Evolutionary conservation across 352 stramenopile genomes (phyloP).

Genomic region (Thraustochytrium striatum): DNA sequence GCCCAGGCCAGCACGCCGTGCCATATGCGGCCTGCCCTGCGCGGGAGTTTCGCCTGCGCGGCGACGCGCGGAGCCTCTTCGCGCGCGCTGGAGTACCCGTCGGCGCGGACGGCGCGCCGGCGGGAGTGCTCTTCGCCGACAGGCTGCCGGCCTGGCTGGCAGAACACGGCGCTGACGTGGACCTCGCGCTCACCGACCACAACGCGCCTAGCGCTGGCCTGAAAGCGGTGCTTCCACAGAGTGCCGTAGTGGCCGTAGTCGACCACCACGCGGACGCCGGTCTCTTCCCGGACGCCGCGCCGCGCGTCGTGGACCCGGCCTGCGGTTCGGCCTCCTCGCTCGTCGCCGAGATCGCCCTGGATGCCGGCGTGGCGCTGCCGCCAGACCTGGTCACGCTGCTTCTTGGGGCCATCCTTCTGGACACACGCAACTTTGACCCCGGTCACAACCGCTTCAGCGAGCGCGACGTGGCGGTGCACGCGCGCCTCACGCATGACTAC

Average conservation of each 20-base stretch:
- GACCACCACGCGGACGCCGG: constrained; percentile 36
- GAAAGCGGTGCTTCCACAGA: neutral
- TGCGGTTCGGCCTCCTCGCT: constrained; percentile 32
- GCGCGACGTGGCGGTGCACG: constrained; percentile 1
- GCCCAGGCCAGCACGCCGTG: too few species aligned
- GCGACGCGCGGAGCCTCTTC: too few species aligned
- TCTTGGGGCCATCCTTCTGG: constrained; percentile 24
- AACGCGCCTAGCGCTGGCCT: neutral
- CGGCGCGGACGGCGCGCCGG: too few species aligned
- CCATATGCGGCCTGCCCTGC: too few species aligned
- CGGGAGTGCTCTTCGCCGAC: too few species aligned
- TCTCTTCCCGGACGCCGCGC: neutral
- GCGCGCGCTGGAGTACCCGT: too few species aligned
- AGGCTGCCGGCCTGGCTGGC: too few species aligned
- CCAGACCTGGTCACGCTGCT: neutral
- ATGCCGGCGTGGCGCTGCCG: constrained; percentile 2
- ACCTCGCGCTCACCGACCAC: constrained; percentile 38
- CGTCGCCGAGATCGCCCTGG: constrained; percentile 8
- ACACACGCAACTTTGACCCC: constrained; percentile 38
- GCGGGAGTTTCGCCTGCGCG: too few species aligned
- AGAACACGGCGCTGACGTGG: too few species aligned
- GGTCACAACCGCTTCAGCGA: constrained; percentile 18
- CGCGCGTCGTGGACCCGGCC: constrained; percentile 2
- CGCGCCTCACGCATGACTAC: too few species aligned
- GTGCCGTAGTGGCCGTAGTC: neutral